Evolutionary conservation across 805 yeast species (phyloP).

Genomic region (Wickerhamiella allomyrinae): DNA sequence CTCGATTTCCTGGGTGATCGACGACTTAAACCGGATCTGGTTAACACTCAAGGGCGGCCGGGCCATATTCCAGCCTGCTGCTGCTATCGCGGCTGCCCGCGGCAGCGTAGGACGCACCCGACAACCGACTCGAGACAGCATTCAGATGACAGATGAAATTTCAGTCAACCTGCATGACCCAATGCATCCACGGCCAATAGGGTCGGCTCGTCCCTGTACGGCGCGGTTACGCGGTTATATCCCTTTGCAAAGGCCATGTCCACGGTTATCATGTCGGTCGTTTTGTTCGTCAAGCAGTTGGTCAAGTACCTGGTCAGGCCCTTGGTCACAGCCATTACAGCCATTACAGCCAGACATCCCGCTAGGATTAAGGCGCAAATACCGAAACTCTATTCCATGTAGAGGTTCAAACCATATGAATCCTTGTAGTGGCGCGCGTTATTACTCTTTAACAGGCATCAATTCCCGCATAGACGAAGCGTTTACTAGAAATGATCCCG

Average conservation of each 20-base stretch:
- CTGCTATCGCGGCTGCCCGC: neutral
- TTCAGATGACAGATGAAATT: neutral
- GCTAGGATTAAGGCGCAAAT: no score
- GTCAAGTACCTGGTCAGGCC: no score
- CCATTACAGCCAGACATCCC: no score
- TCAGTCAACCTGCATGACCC: neutral
- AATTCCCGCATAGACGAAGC: neutral
- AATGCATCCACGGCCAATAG: neutral
- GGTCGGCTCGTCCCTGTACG: neutral
- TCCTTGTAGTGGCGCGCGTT: no score
- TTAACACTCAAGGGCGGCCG: neutral
- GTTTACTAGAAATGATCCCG: neutral
- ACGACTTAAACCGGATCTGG: constrained; percentile 16
- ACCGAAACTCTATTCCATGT: no score
- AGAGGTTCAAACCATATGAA: no score
- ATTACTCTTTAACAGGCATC: neutral
- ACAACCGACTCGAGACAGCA: neutral
- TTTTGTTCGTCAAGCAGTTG: no score
- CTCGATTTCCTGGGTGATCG: constrained; percentile 15
- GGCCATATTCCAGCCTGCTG: neutral
- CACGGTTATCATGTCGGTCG: no score
- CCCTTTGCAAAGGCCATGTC: no score
- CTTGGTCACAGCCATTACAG: no score
- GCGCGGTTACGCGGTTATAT: neutral
- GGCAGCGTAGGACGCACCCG: neutral